A percentile compares a stretch with the other conserved stretches of the same genome.
phyloP scores from a whole-genome alignment of 2,329 filamentous ascomycete genomes.

The Seiridium cupressi region DNA sequence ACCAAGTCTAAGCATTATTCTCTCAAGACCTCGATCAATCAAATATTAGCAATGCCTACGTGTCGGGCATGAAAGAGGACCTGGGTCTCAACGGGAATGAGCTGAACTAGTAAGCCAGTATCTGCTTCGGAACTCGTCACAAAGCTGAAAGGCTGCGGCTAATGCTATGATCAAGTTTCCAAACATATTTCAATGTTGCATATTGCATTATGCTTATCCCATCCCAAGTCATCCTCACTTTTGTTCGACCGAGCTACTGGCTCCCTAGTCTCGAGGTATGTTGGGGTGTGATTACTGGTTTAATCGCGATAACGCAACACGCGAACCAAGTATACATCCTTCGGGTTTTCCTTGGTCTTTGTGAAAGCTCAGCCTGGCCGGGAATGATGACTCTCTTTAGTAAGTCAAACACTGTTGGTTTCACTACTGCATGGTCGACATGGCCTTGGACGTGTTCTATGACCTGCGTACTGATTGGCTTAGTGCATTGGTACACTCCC shows the following conservation, averaged over 20 bases:
- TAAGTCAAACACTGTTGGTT: slow-evolving; percentile 9
- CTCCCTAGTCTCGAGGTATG: slow-evolving; percentile 30
- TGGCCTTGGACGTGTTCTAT: background rate
- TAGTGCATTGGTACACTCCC: slow-evolving; percentile 41
- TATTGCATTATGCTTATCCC: slow-evolving; percentile 34
- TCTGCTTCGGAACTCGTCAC: background rate
- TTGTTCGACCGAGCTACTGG: slow-evolving; percentile 33
- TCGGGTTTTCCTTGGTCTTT: slow-evolving; percentile 38
- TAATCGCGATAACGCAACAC: slow-evolving; percentile 29
- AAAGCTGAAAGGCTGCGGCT: background rate
- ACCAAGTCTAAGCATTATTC: background rate
- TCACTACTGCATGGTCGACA: too few species aligned
- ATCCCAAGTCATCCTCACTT: slow-evolving; percentile 34
- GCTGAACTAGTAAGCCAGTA: slow-evolving; percentile 19
- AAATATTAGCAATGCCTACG: slow-evolving; percentile 32
- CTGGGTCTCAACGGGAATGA: slow-evolving; percentile 11
- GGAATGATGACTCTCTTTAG: slow-evolving; percentile 42
- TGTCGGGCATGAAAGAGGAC: slow-evolving; percentile 31
- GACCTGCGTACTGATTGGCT: background rate
- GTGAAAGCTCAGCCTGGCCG: slow-evolving; percentile 38
- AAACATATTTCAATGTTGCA: slow-evolving; percentile 31
- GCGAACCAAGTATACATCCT: slow-evolving; percentile 34
- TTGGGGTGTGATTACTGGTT: slow-evolving; percentile 31
- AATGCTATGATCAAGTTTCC: slow-evolving; percentile 21
- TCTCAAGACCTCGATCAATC: slow-evolving; percentile 31